Evolutionary conservation across 2,329 filamentous ascomycete genomes (phyloP).

Genomic region (Hyphodiscus sp.): DNA sequence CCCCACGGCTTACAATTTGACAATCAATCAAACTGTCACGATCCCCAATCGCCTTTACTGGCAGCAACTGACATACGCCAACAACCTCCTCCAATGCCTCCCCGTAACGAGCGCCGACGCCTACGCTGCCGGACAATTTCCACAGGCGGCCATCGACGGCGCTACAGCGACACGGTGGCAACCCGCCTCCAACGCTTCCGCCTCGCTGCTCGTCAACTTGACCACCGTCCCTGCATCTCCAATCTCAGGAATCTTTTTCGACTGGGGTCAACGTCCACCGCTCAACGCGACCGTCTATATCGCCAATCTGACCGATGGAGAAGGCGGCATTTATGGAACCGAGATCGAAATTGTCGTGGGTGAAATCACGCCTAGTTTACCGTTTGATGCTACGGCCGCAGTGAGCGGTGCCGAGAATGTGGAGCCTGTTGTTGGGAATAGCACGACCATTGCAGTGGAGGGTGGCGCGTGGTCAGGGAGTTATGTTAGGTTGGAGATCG

Average conservation of each 20-base stretch:
- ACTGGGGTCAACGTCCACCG: slow-evolving; percentile 54
- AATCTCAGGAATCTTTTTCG: slow-evolving; percentile 46
- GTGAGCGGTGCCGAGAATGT: slow-evolving; percentile 10
- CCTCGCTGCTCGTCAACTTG: slow-evolving; percentile 51
- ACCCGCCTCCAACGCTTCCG: slow-evolving; percentile 44
- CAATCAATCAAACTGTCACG: slow-evolving; percentile 42
- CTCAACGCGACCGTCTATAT: slow-evolving; percentile 47
- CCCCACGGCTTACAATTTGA: slow-evolving; percentile 40
- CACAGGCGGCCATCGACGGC: slow-evolving; percentile 59
- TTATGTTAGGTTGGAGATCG: slow-evolving; percentile 36
- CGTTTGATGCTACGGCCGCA: slow-evolving; percentile 18
- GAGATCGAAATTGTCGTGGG: slow-evolving; percentile 16
- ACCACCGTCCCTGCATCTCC: slow-evolving; percentile 31
- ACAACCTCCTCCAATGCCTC: slow-evolving; percentile 61
- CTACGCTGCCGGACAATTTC: slow-evolving; percentile 61
- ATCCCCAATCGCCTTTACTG: slow-evolving; percentile 54
- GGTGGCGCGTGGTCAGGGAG: slow-evolving; percentile 26
- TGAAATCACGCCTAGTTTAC: slow-evolving; percentile 18
- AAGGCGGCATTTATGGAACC: slow-evolving; percentile 7
- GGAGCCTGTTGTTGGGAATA: slow-evolving; percentile 26
- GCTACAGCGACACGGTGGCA: slow-evolving; percentile 63
- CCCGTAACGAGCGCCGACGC: slow-evolving; percentile 41
- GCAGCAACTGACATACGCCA: slow-evolving; percentile 44
- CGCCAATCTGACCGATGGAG: slow-evolving; percentile 32
- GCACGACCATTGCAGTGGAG: slow-evolving; percentile 21